phyloP scores from a whole-genome alignment of 768 basidiomycete species.

The Podaxis sp. region DNA sequence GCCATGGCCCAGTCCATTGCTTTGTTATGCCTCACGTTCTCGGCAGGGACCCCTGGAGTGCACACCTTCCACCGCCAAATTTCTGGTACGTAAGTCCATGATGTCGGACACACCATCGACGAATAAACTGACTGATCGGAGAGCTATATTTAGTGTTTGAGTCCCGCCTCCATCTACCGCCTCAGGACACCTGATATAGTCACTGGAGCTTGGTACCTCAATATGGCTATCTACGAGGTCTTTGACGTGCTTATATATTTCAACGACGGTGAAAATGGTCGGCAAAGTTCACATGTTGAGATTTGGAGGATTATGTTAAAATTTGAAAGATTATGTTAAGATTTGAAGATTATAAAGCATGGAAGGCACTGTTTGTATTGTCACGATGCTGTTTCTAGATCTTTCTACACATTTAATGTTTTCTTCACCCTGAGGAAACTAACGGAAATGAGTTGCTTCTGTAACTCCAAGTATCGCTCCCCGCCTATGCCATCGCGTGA shows the following conservation, averaged over 20 bases:
- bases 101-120: neutral
- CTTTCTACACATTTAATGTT: no score
- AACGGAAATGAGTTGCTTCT: neutral
- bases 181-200: neutral
- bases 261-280: neutral
- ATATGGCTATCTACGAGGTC: neutral
- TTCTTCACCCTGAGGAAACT: neutral
- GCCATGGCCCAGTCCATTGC: neutral
- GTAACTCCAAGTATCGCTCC: neutral
- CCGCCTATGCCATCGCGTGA: neutral
- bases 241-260: neutral
- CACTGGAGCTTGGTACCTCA: neutral
- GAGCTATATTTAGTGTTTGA: neutral
- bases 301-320: no score
- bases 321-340: no score
- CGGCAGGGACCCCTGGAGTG: neutral
- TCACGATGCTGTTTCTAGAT: no score
- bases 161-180: no score
- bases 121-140: neutral
- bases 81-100: neutral
- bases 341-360: no score
- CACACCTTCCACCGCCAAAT: neutral
- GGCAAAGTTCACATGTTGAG: no score
- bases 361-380: no score
- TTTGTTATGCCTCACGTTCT: neutral